Base-by-base conservation (phyloP, 805 yeast species). In the Zygoascus flipseniorum region DNA sequence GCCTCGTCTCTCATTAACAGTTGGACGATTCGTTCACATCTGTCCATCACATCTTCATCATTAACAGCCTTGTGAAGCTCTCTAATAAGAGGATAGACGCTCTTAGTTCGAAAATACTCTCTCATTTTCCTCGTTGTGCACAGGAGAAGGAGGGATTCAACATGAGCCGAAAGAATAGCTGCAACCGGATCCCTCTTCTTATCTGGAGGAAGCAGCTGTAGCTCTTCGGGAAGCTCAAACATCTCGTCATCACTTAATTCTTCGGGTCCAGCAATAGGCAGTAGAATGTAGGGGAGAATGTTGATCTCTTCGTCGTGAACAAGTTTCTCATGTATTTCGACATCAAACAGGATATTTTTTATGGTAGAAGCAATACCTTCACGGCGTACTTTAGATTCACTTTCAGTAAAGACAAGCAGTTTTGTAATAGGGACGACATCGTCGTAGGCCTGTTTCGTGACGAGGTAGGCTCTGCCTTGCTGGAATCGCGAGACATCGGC, bases 341-440 rank as follows among this genome's bases (percentile, higher is more conserved):
- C 74, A 64, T 90, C 96, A 63, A 92, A 92, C 49, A 92, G 72
- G 0, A 92, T 79, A 69, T 92, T 92, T 67, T 93, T 92, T 60
- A 93, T 86, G 1, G 97, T 86, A 5, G 95, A 85, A 1, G 95
- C 95, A 41, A 88, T 90, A 64, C 96, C 97, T 65, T 86, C 90
- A 69, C 98, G 79, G 71, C 98, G 82, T 26, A 81, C 80, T 62
- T 80, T 81, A 13, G 87, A 76, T 59, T 82, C 85, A 62, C 82
- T 80, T 64, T 87, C 90, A 4, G 97, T 85, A 70, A 89, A 89
- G 0, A 82, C 93, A 55, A 87, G 73, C 28, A 89, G 69, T 65
- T 88, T 88, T n/a, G 89, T 81, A 20, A 89, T 69, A 37, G 96
- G 96, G 16, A 86, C 82, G 18, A 86, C 84, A 18, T 69, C 73